Evolutionary conservation across 1,284 basidiomycete genomes (phyloP).

Genomic region (Tausonia pullulans): DNA sequence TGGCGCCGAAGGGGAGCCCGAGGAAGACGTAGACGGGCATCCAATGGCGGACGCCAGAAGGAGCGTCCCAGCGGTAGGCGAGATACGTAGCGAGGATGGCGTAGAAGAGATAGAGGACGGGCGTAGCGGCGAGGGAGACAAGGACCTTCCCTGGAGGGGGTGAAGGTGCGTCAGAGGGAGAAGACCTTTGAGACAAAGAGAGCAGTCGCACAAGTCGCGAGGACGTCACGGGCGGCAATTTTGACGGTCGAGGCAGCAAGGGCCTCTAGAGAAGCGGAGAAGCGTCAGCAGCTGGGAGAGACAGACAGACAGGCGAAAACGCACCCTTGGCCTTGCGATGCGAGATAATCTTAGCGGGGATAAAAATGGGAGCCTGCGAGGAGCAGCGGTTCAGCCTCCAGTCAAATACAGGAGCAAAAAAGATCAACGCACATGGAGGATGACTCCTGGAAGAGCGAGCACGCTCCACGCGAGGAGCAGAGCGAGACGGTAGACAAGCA

Average conservation of each 20-base stretch:
- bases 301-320: constrained; percentile 18
- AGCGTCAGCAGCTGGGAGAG: not conserved
- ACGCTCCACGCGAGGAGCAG: constrained; percentile 75
- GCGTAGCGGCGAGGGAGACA: constrained; percentile 82
- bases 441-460: constrained; percentile 84
- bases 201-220: constrained; percentile 31
- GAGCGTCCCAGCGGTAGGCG: constrained; percentile 55
- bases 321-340: constrained; percentile 81
- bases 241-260: constrained; percentile 94
- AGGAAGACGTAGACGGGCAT: constrained; percentile 71
- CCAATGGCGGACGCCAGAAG: constrained; percentile 48
- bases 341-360: constrained; percentile 80
- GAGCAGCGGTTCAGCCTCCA: too few species aligned
- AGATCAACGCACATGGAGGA: constrained; percentile 52
- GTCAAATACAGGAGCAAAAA: not conserved
- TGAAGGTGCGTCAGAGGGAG: too few species aligned
- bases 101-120: constrained; percentile 76
- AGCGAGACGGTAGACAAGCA: constrained; percentile 73
- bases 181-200: too few species aligned
- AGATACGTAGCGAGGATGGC: constrained; percentile 67
- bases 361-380: constrained; percentile 64
- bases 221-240: constrained; percentile 84
- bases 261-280: constrained; percentile 53
- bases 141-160: constrained; percentile 72
- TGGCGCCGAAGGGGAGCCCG: constrained; percentile 77